Base-by-base conservation (phyloP, 75 land plant species). In the Adiantum capillusveneris region DNA sequence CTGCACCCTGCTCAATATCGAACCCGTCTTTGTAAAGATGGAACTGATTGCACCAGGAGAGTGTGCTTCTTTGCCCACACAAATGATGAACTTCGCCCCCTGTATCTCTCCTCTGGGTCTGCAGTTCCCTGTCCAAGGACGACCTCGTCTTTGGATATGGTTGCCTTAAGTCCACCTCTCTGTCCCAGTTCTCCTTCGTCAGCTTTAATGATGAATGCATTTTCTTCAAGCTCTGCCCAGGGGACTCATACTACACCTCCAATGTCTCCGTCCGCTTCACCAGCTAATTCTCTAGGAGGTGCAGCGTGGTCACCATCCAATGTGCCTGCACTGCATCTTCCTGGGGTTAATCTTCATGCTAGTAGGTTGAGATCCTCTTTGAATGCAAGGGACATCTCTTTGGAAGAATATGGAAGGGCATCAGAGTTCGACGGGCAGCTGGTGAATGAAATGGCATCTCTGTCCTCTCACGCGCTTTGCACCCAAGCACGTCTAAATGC, bases 11-110 rank as follows among this genome's bases (percentile, higher is more conserved):
- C 85, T n/a, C 93, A 88, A 57, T 88, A 88, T 39, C 62, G 85
- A 11, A 84, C 93, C 12, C 65, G 92, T 1, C 72, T 85, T 0
- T 88, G 93, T 65, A 88, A 88, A 70, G 93, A 88, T 56, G 93
- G 80, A 60, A 77, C 75, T 2, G 67, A 62, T 2, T 88, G 93
- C 59, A 60, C 53, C 27, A 66, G 93, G 29, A 74, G 78, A 46
- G 88, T 88, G 0, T 88, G 93, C 34, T 88, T 88, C 62, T 87
- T 87, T 63, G 92, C 92, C 27, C 92, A 87, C 69, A 87, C 76
- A 63, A 71, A 69, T 7, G 92, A 87, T 25, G 92, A 87, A 65
- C 69, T 87, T 13, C 69, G 92, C 1, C 76, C 85, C 1, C 43
- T 87, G 60, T 79, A 70, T 67, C 60, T 83, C 17, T 76, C 87